Percentiles rank a stretch among this genome's conserved stretches.
phyloP scores from a whole-genome alignment of 2,329 filamentous ascomycete genomes.

The Aspergillaceae sp. region DNA sequence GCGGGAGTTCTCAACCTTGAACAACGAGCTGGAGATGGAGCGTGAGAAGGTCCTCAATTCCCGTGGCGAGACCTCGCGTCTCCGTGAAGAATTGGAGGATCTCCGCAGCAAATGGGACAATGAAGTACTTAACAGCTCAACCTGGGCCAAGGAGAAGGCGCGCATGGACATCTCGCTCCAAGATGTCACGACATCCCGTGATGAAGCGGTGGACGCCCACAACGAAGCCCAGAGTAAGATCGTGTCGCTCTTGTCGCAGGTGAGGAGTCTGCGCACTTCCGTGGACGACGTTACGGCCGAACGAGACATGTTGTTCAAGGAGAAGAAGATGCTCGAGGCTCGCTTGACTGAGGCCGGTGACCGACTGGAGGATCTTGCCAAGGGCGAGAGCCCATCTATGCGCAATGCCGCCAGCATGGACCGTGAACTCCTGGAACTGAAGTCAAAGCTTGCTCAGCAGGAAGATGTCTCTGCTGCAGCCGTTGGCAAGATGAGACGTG shows the following conservation, averaged over 20 bases:
- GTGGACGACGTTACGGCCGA: constrained; percentile 81
- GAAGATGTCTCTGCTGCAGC: constrained; percentile 87
- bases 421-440: constrained; percentile 80
- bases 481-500: constrained; percentile 92
- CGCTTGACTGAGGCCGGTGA: constrained; percentile 80
- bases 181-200: constrained; percentile 80
- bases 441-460: constrained; percentile 79
- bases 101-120: constrained; percentile 96
- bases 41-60: constrained; percentile 82
- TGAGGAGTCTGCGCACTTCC: constrained; percentile 70
- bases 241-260: constrained; percentile 80
- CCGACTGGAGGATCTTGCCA: constrained; percentile 77
- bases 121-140: constrained; percentile 92
- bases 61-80: constrained; percentile 70
- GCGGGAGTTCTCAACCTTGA: constrained; percentile 77
- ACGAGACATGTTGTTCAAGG: constrained; percentile 72
- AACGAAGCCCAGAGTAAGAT: constrained; percentile 93
- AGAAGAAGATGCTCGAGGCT: constrained; percentile 82
- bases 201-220: constrained; percentile 86
- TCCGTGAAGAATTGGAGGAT: constrained; percentile 94
- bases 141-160: constrained; percentile 96
- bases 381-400: constrained; percentile 76
- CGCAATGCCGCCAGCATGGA: constrained; percentile 84
- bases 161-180: constrained; percentile 82
- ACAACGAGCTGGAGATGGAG: constrained; percentile 86